A percentile compares a stretch with the other conserved stretches of the same genome.
Evolutionary conservation across 495 filamentous ascomycete species (phyloP).

Genomic region (Trichoderma parareesei): DNA sequence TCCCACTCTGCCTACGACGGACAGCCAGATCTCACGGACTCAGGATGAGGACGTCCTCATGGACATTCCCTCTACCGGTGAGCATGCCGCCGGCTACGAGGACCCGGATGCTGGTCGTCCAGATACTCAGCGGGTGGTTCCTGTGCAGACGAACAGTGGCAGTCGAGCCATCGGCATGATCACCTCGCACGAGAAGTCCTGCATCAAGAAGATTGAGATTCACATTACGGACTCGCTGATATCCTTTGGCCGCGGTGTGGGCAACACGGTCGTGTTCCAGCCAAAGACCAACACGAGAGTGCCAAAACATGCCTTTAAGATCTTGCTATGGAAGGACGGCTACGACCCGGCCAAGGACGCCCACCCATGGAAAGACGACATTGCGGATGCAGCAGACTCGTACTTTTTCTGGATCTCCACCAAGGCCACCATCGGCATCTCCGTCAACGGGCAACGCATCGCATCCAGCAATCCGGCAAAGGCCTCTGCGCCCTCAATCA

Average conservation of each 20-base stretch:
- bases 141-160: slow-evolving; percentile 13
- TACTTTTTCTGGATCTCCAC: slow-evolving; percentile 68
- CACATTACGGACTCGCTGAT: slow-evolving; percentile 55
- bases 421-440: slow-evolving; percentile 60
- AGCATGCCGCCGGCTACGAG: neutral
- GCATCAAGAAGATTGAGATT: slow-evolving; percentile 45
- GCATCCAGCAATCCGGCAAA: slow-evolving; percentile 38
- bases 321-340: slow-evolving; percentile 61
- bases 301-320: slow-evolving; percentile 71
- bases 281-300: slow-evolving; percentile 55
- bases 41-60: neutral
- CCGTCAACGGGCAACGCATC: slow-evolving; percentile 59
- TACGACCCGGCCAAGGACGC: slow-evolving; percentile 45
- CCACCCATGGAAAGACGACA: too few species aligned
- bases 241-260: slow-evolving; percentile 63
- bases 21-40: slow-evolving; percentile 7
- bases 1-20: slow-evolving; percentile 11
- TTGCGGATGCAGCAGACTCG: slow-evolving; percentile 22
- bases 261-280: slow-evolving; percentile 55
- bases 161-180: slow-evolving; percentile 26
- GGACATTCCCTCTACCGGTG: neutral
- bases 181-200: slow-evolving; percentile 37
- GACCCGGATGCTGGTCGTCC: neutral
- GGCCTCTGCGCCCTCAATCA: slow-evolving; percentile 34
- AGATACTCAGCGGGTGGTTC: slow-evolving; percentile 15